These are phyloP conservation scores for Rhodotorula sp. DNA, from an alignment of 1,284 basidiomycete genomes.

Conservation along the genomic window DNA sequence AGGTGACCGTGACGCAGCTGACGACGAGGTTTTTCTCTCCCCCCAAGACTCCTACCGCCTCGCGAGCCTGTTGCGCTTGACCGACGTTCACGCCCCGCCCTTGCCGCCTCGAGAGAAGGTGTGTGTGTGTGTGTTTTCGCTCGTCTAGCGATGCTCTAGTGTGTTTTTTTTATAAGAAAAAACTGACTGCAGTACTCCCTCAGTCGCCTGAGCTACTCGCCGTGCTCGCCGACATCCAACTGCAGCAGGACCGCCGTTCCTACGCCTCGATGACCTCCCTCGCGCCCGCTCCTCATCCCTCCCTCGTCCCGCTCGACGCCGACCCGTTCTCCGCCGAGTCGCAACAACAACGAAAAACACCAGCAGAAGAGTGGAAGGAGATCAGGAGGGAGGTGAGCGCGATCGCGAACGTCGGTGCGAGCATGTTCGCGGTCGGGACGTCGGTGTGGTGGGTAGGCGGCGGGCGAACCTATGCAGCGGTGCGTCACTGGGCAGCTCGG, in stretches of 20 bases:
- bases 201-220: constrained; percentile 41
- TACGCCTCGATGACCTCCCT: constrained; percentile 38
- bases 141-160: too few relatives aligned
- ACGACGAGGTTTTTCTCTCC: not conserved
- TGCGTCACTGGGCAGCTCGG: too few relatives aligned
- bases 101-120: constrained; percentile 29
- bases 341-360: constrained; percentile 5
- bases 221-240: constrained; percentile 39
- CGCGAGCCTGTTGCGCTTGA: constrained; percentile 21
- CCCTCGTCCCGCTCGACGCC: constrained; percentile 18
- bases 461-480: constrained; percentile 28
- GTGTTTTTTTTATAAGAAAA: too few relatives aligned
- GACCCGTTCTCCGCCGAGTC: not conserved
- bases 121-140: too few relatives aligned
- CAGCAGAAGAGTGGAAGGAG: constrained; percentile 42
- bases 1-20: too few relatives aligned
- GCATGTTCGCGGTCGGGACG: constrained; percentile 42
- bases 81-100: constrained; percentile 28
- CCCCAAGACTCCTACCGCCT: constrained; percentile 24
- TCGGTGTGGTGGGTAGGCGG: constrained; percentile 44
- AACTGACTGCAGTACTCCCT: not conserved
- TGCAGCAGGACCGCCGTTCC: constrained; percentile 32
- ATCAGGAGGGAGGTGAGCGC: constrained; percentile 41
- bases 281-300: constrained; percentile 5
- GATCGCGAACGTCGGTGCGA: constrained; percentile 42